Conservation (phyloP, 306 rosid species). For the Cicer yamashitae region DNA sequence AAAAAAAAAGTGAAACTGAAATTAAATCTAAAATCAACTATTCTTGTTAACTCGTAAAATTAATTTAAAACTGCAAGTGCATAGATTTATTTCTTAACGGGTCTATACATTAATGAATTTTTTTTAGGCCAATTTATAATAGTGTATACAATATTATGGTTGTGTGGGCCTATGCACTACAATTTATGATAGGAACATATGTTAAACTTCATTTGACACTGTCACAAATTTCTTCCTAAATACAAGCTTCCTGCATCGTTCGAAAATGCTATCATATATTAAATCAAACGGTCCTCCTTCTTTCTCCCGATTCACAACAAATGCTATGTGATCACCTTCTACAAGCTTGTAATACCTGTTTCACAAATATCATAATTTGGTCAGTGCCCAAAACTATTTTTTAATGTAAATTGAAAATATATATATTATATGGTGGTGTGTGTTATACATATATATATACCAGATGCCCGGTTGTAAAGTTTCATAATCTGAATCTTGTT, state of each 20-base stretch:
- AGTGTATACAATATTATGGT: background rate
- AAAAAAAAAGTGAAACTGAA: too few species aligned
- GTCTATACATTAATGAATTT: background rate
- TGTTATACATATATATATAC: constrained; percentile 28
- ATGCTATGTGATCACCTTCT: constrained; percentile 84
- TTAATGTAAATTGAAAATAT: background rate
- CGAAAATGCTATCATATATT: constrained; percentile 81
- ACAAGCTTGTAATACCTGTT: constrained; percentile 87
- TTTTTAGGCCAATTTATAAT: too few species aligned
- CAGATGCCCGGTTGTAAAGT: constrained; percentile 81
- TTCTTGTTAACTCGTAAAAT: too few species aligned
- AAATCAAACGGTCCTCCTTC: constrained; percentile 88
- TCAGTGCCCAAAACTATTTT: constrained; percentile 17
- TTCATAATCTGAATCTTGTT: constrained; percentile 74
- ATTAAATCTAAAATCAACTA: too few species aligned
- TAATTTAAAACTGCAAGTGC: too few species aligned
- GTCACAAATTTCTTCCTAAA: constrained; percentile 69
- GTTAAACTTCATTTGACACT: constrained; percentile 57
- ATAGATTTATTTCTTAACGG: too few species aligned
- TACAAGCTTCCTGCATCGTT: constrained; percentile 88
- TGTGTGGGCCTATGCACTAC: too few species aligned
- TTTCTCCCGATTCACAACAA: constrained; percentile 82
- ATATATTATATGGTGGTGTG: background rate
- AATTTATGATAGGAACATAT: background rate
- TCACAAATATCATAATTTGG: constrained; percentile 22